These are phyloP conservation scores for Apostasia ramifera DNA, from an alignment of 106 monocot genomes.

Conservation along the genomic window DNA sequence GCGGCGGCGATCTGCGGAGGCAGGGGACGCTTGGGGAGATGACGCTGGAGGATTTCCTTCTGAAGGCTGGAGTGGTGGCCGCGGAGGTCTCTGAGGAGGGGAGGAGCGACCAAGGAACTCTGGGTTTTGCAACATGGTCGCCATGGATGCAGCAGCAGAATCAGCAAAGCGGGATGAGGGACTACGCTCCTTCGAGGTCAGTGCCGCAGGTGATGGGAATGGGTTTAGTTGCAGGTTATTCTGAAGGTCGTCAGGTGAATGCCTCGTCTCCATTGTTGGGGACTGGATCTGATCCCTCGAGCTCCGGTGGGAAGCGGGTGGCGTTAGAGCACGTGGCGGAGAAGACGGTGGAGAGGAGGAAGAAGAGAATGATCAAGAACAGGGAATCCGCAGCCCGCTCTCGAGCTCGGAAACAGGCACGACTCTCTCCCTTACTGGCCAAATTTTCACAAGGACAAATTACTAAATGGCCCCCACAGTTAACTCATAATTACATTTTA, in stretches of 20 bases:
- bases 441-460: no score
- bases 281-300: conserved; percentile 6
- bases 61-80: conserved; percentile 30
- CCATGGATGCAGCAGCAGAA: conserved; percentile 32
- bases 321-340: conserved; percentile 6
- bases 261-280: conserved; percentile 6
- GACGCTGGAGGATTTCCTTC: conserved; percentile 59
- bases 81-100: conserved; percentile 13
- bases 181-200: neutral
- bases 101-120: neutral
- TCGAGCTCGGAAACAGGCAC: conserved; percentile 51
- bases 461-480: no score
- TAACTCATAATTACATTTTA: no score
- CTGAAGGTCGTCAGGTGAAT: conserved; percentile 12
- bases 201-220: conserved; percentile 1
- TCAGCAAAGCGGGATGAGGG: conserved; percentile 2
- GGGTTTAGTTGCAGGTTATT: neutral
- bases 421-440: neutral
- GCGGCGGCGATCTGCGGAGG: conserved; percentile 2
- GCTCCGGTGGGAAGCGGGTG: conserved; percentile 10
- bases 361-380: conserved; percentile 66
- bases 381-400: conserved; percentile 54
- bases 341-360: conserved; percentile 33
- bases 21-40: conserved; percentile 28
- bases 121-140: conserved; percentile 10